A percentile compares a stretch with the other conserved stretches of the same genome.
Conservation (phyloP, 805 yeast species). For the Starmerella scarabaei region DNA sequence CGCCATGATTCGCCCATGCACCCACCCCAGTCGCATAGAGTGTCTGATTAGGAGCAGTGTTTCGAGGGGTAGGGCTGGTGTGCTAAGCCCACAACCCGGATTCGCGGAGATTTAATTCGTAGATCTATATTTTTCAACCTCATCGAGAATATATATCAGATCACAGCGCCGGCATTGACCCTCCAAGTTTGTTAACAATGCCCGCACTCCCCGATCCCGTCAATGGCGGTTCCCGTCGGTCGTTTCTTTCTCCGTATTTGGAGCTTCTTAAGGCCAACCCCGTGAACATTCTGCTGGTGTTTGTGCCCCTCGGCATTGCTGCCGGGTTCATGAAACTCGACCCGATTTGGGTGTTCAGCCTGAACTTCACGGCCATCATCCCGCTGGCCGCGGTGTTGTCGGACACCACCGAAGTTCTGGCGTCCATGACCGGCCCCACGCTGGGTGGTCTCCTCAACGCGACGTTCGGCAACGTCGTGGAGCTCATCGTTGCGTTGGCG, state of each 20-base stretch:
- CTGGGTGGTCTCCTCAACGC: constrained; percentile 91
- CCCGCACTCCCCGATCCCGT: neutral
- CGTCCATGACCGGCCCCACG: constrained; percentile 80
- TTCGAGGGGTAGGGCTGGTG: too few relatives aligned
- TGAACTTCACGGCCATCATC: constrained; percentile 80
- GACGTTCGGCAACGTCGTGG: constrained; percentile 96
- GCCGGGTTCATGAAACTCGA: constrained; percentile 51
- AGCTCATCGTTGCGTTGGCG: constrained; percentile 82
- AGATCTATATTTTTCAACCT: too few relatives aligned
- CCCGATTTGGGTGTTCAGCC: constrained; percentile 44
- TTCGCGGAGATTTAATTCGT: too few relatives aligned
- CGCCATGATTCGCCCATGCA: too few relatives aligned
- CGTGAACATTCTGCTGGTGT: constrained; percentile 60
- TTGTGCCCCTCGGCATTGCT: constrained; percentile 81
- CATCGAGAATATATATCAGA: too few relatives aligned
- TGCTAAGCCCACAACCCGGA: too few relatives aligned
- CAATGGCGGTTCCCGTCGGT: neutral
- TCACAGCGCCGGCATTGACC: too few relatives aligned
- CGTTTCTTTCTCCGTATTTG: constrained; percentile 5
- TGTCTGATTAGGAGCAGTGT: too few relatives aligned
- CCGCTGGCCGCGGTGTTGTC: constrained; percentile 87
- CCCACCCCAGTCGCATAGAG: too few relatives aligned
- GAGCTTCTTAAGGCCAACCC: constrained; percentile 15
- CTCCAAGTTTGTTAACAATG: too few relatives aligned
- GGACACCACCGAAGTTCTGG: constrained; percentile 83